Conservation (phyloP, 2,329 filamentous ascomycete genomes). For the Epichloe festucae region DNA sequence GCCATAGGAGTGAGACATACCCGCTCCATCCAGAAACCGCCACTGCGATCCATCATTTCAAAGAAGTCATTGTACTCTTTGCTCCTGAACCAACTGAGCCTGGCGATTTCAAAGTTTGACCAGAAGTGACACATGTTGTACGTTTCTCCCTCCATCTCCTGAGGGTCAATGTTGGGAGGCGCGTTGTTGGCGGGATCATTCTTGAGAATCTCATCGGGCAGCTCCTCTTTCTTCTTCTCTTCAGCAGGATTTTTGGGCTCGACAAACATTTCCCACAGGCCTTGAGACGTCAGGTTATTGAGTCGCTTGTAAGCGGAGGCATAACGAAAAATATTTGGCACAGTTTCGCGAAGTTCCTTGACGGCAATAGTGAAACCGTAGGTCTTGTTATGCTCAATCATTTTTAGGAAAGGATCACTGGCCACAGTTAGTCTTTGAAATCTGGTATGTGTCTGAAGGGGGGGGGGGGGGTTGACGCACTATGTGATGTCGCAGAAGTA, state of each 20-base stretch:
- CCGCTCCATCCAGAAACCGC: slow-evolving; percentile 98
- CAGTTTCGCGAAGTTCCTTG: slow-evolving; percentile 93
- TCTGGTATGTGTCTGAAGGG: too few species aligned
- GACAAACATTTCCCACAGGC: slow-evolving; percentile 97
- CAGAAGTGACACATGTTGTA: slow-evolving; percentile 99
- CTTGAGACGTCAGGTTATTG: slow-evolving; percentile 81
- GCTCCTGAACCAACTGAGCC: slow-evolving; percentile 89
- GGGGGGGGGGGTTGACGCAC: slow-evolving; percentile 30
- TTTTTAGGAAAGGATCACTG: slow-evolving; percentile 78
- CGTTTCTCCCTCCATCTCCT: slow-evolving; percentile 91
- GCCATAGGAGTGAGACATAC: slow-evolving; percentile 34
- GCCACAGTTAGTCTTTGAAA: neutral
- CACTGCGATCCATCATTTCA: slow-evolving; percentile 95
- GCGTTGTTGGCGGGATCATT: slow-evolving; percentile 58
- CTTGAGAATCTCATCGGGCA: slow-evolving; percentile 72
- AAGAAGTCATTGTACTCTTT: slow-evolving; percentile 98
- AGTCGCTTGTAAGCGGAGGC: slow-evolving; percentile 94
- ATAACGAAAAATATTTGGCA: slow-evolving; percentile 97
- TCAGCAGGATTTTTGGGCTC: slow-evolving; percentile 58
- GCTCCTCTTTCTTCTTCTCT: slow-evolving; percentile 48
- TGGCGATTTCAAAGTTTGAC: slow-evolving; percentile 98
- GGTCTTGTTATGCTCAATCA: slow-evolving; percentile 90
- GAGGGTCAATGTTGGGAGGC: slow-evolving; percentile 72
- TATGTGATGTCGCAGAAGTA: slow-evolving; percentile 99
- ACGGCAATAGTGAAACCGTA: slow-evolving; percentile 98